Base-by-base conservation (phyloP, 441 rosid species). In the Pelargonium australe region DNA sequence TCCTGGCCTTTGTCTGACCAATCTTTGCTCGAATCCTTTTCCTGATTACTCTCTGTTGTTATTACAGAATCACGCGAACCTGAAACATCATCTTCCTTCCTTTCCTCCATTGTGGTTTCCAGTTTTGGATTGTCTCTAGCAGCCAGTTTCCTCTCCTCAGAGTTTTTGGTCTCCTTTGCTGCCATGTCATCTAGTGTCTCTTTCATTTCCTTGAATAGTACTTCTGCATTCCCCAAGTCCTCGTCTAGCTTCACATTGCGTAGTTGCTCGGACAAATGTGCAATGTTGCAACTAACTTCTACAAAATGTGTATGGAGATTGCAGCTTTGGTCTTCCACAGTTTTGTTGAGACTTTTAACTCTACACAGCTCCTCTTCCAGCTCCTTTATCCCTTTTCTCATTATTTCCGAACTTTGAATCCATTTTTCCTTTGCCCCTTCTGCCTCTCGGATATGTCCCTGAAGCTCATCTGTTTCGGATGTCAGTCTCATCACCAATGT, bases 401-500 rank as follows among this genome's bases (percentile, higher is more conserved):
- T 68, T 19, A 82, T 77, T 0, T 66, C 77, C 57, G 86, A 84
- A 40, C 80, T 90, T 7, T 78, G 71, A 13, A 75, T 70, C n/a
- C 85, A 65, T 2, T 44, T 41, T 2, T 77, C 80, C 67, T 87
- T 89, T 14, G 84, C 96, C 0, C 80, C 85, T 74, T 92, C 98
- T 66, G 92, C 75, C 25, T 68, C 68, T 66, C 60, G 84, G 49
- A 92, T 84, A 67, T 87, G 87, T 40, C 80, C 76, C 31, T 89
- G 93, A 63, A 92, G 95, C 13, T 87, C 89, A 72, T 81, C 86
- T 0, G 87, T 83, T 68, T 95, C 98, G 2, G 76, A 70, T 72
- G 78, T 75, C 67, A 90, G 58, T 65, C 92, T 82, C 19, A 72
- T 81, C 63, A 90, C 81, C 16, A 90, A 86, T 45, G 82, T 84